Evolutionary conservation across 768 basidiomycete genomes (phyloP), one percentile per base, ranked within the genome.

Genomic region (Podaxis sp.): DNA sequence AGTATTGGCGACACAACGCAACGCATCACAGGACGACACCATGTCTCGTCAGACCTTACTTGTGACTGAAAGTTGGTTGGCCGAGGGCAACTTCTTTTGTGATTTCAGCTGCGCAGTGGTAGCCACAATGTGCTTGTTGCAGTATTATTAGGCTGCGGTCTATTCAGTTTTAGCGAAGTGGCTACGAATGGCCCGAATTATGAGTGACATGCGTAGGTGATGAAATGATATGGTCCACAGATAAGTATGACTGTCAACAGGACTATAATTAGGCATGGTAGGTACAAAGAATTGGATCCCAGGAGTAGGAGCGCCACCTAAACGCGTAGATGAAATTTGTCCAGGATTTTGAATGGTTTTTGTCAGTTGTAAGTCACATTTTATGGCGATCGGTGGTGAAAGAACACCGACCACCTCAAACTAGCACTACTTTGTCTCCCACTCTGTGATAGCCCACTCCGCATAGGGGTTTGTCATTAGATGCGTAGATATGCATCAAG

Each of bases 331-430:
- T 44, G 1, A 44, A 44, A 37, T 37, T 37, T 50, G 48, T 28
- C 40, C 13, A 6, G 37, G 2, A 50, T n/a, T 6, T 23, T 18
- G 23, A 32, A 32, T 9, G 32, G 7, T 32, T 32, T 9, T 32
- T 32, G 32, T 32, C 3, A 18, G 4, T 13, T 61, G 44, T 61
- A 18, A 55, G 52, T 59, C 38, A 11, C 59, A 58, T 65, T 56
- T 81, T 88, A 90, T 90, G 84, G 85, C 85, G 81, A 77, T 77
- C 74, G 74, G 75, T 78, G 82, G 82, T 80, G 50, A 48, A 28
- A 62, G 57, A 66, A 77, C 83, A 78, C 81, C 74, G 77, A 78
- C 76, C 73, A 73, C 89, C 86, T 90, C 89, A 90, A 90, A 90
- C 88, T 73, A 83, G 82, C 85, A 87, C 78, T 53, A 61, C 59